A percentile compares a stretch with the other conserved stretches of the same genome.
These are phyloP conservation scores for Rhododendron ovatum DNA, from an alignment of 148 eudicot species.

Conservation along the genomic window DNA sequence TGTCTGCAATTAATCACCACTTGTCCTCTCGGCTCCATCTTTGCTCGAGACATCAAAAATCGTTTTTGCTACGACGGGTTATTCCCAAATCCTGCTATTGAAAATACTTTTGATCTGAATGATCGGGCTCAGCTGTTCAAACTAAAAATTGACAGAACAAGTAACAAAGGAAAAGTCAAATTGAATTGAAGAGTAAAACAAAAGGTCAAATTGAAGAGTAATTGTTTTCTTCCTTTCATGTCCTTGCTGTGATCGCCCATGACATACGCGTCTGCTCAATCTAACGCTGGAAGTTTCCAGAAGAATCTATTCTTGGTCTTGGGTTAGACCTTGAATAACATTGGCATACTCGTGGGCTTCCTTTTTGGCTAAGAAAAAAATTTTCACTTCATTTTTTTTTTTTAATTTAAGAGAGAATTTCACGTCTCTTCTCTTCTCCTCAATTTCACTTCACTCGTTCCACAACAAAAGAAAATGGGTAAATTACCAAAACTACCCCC, in stretches of 20 bases:
- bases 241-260: background rate
- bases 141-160: background rate
- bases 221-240: background rate
- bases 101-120: background rate
- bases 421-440: too few species aligned
- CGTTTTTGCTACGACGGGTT: background rate
- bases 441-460: too few species aligned
- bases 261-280: background rate
- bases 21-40: background rate
- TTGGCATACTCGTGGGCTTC: background rate
- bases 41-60: background rate
- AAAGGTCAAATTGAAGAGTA: background rate
- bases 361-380: background rate
- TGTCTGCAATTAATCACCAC: background rate
- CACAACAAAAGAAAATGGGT: too few species aligned
- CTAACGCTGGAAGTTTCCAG: background rate
- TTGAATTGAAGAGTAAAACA: background rate
- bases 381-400: background rate
- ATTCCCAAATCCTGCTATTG: background rate
- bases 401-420: too few species aligned
- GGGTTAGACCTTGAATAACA: background rate
- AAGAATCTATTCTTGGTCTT: background rate
- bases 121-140: background rate
- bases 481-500: too few species aligned
- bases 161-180: background rate